A percentile compares a stretch with the other conserved stretches of the same genome.
These are phyloP conservation scores for Rhodosorus marinus DNA, from an alignment of 23 red algal species.

Conservation along the genomic window DNA sequence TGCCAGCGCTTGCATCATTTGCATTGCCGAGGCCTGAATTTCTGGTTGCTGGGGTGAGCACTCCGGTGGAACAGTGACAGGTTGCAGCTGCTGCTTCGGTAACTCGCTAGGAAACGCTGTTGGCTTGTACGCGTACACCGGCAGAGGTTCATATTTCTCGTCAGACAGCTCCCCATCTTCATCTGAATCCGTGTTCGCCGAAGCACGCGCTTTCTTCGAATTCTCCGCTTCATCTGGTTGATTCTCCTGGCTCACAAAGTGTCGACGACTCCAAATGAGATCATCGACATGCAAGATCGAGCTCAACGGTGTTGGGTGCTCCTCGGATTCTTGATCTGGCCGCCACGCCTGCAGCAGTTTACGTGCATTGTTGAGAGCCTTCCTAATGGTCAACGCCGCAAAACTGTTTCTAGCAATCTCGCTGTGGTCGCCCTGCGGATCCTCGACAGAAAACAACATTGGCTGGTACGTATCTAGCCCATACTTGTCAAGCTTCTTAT, in stretches of 20 bases:
- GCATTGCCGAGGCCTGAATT: too few relatives aligned
- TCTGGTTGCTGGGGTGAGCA: too few relatives aligned
- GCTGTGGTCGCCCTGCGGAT: constrained; percentile 55
- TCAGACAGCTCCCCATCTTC: too few relatives aligned
- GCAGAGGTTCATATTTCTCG: too few relatives aligned
- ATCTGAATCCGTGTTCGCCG: too few relatives aligned
- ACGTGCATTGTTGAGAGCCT: constrained; percentile 29
- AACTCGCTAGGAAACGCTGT: too few relatives aligned
- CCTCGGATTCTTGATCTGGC: constrained; percentile 8
- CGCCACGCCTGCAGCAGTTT: constrained; percentile 28
- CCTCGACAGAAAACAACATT: constrained; percentile 46
- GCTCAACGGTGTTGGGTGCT: constrained; percentile 22
- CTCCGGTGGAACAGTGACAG: too few relatives aligned
- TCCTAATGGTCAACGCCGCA: constrained; percentile 31
- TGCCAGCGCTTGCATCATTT: too few relatives aligned
- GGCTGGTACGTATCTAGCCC: constrained; percentile 10
- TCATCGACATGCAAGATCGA: constrained; percentile 20
- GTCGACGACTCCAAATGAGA: constrained; percentile 7
- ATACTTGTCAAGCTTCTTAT: constrained; percentile 38
- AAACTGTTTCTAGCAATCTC: constrained; percentile 46
- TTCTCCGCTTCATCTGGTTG: too few relatives aligned
- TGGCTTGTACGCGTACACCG: too few relatives aligned
- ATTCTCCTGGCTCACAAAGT: neutral
- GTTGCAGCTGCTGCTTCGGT: too few relatives aligned
- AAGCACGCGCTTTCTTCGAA: too few relatives aligned